These are phyloP conservation scores for Chytriomyces sp. DNA, from an alignment of 192 early-diverging fungal genomes.

Conservation along the genomic window DNA sequence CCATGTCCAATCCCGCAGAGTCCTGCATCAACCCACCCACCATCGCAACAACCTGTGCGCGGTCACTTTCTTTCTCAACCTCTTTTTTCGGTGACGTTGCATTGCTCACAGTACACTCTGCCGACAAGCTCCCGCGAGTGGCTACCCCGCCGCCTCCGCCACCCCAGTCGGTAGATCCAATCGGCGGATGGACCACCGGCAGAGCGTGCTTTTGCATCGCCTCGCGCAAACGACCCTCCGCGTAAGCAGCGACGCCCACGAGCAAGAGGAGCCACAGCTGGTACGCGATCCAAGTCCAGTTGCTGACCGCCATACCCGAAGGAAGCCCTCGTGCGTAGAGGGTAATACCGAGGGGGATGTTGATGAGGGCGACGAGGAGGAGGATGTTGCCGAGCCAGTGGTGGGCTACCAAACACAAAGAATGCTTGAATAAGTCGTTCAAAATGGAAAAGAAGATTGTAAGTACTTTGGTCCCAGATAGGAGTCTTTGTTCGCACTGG, in stretches of 20 bases:
- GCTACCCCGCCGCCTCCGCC: too few species aligned
- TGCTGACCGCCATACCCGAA: neutral
- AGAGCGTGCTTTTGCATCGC: too few species aligned
- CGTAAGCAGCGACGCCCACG: slow-evolving; percentile 5
- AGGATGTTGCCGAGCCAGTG: slow-evolving; percentile 23
- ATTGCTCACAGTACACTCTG: too few species aligned
- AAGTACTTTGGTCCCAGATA: slow-evolving; percentile 11
- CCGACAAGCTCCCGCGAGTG: too few species aligned
- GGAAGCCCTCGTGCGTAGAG: neutral
- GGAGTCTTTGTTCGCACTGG: neutral
- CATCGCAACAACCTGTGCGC: too few species aligned
- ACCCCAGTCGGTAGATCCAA: too few species aligned
- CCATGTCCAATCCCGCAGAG: too few species aligned
- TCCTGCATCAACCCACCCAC: too few species aligned
- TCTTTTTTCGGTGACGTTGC: too few species aligned
- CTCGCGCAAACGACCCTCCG: slow-evolving; percentile 15
- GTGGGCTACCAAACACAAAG: slow-evolving; percentile 11
- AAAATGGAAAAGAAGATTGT: neutral
- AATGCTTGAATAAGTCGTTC: neutral
- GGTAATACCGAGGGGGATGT: slow-evolving; percentile 17
- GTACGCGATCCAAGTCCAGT: slow-evolving; percentile 10
- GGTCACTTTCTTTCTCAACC: too few species aligned
- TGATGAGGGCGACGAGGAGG: slow-evolving; percentile 6
- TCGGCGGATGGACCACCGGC: too few species aligned
- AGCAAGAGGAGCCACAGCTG: slow-evolving; percentile 1